These are phyloP conservation scores for Fibroporia radiculosa DNA, from an alignment of 768 basidiomycete species.

Conservation along the genomic window DNA sequence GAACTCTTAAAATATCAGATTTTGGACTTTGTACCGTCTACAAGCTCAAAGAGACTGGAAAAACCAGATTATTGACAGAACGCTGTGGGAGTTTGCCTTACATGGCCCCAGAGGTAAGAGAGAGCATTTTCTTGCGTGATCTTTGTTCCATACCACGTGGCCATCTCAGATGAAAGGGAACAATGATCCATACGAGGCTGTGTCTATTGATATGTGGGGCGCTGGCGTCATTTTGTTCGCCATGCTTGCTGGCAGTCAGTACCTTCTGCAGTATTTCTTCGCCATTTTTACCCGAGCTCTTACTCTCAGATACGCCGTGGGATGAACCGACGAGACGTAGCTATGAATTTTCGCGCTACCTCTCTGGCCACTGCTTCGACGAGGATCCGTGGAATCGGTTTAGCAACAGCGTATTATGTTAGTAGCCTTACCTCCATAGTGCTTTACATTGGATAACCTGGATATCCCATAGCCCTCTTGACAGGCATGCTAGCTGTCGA, in stretches of 20 bases:
- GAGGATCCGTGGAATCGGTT: constrained; percentile 79
- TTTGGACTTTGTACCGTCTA: constrained; percentile 92
- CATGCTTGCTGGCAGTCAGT: constrained; percentile 81
- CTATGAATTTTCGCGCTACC: constrained; percentile 72
- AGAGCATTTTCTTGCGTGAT: neutral
- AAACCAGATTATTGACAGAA: constrained; percentile 68
- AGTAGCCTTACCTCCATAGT: constrained; percentile 23
- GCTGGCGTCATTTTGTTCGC: constrained; percentile 93
- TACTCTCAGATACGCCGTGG: constrained; percentile 84
- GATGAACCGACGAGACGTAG: constrained; percentile 82
- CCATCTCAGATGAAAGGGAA: constrained; percentile 51
- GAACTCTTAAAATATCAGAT: constrained; percentile 88
- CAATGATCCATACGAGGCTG: constrained; percentile 69
- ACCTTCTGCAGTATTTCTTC: constrained; percentile 7
- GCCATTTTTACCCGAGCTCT: neutral
- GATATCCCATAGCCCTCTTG: constrained; percentile 57
- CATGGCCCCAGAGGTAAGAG: constrained; percentile 81
- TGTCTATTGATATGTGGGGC: constrained; percentile 95
- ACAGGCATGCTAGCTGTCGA: constrained; percentile 67
- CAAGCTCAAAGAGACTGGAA: constrained; percentile 73
- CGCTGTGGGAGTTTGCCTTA: constrained; percentile 91
- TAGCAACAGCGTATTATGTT: constrained; percentile 51
- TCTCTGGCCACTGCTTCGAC: constrained; percentile 63
- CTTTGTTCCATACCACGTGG: neutral
- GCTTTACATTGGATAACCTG: neutral